These are phyloP conservation scores for Calocera cornea DNA, from an alignment of 768 basidiomycete species.

Conservation along the genomic window DNA sequence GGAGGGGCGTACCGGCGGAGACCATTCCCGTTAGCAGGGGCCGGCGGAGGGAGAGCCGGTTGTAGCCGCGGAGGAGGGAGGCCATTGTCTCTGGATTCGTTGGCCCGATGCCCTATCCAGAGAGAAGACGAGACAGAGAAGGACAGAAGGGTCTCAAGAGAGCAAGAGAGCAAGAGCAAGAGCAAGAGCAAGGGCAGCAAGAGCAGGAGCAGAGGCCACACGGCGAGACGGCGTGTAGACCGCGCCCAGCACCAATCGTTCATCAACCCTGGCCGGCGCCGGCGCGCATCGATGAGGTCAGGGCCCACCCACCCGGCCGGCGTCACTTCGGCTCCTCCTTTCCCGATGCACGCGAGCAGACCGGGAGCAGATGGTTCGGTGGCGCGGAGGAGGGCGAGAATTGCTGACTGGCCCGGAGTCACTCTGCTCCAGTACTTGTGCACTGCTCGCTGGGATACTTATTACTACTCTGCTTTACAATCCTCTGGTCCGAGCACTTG, in stretches of 20 bases:
- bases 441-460: too few species aligned
- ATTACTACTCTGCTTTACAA: too few species aligned
- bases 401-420: conserved; percentile 3
- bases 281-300: neutral
- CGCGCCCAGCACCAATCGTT: too few species aligned
- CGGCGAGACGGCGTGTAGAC: too few species aligned
- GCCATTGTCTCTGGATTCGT: neutral
- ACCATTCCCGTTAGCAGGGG: neutral
- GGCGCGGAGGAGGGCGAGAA: neutral
- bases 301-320: neutral
- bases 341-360: neutral
- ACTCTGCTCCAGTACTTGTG: too few species aligned
- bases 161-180: too few species aligned
- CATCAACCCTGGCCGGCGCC: neutral
- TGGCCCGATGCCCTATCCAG: neutral
- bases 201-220: too few species aligned
- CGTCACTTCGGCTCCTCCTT: neutral
- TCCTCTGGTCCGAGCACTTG: too few species aligned
- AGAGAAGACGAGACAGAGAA: neutral
- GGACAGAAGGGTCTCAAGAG: too few species aligned
- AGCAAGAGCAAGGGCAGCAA: too few species aligned
- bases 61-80: neutral
- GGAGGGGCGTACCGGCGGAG: neutral
- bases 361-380: neutral
- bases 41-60: neutral